phyloP scores from a whole-genome alignment of 352 stramenopile species.

The Phytophthora cactorum region DNA sequence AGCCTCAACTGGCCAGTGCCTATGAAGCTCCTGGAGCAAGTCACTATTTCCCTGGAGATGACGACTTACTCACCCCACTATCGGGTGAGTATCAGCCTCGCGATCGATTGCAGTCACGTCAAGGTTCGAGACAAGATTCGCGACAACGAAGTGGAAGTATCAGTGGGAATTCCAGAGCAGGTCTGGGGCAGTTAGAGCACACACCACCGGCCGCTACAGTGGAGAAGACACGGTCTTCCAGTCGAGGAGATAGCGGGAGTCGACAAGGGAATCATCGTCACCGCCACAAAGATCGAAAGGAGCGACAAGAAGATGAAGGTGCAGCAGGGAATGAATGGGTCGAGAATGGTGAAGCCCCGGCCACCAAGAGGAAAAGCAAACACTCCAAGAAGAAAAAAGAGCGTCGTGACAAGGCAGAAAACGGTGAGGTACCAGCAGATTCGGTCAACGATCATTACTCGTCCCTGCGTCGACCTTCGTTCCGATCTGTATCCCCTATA shows the following conservation, averaged over 20 bases:
- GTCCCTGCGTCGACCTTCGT: conserved; percentile 27
- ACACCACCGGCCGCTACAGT: conserved; percentile 14
- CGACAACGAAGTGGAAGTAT: conserved; percentile 29
- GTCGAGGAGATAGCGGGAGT: conserved; percentile 33
- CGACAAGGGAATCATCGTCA: conserved; percentile 34
- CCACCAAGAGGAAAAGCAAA: conserved; percentile 53
- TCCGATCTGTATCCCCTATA: conserved; percentile 28
- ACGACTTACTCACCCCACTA: conserved; percentile 49
- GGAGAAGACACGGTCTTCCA: conserved; percentile 25
- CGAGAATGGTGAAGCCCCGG: conserved; percentile 6
- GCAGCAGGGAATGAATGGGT: conserved; percentile 20
- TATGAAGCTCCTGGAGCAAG: conserved; percentile 30
- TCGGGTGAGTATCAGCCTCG: conserved; percentile 65
- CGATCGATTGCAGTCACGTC: conserved; percentile 78
- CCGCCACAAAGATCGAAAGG: conserved; percentile 36
- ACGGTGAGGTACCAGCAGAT: conserved; percentile 10
- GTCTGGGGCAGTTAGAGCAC: conserved; percentile 58
- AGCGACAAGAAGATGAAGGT: conserved; percentile 37
- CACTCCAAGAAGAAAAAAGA: conserved; percentile 70
- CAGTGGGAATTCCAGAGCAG: conserved; percentile 20
- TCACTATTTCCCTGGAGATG: conserved; percentile 34
- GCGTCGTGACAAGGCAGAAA: conserved; percentile 34
- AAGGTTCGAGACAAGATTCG: conserved; percentile 69
- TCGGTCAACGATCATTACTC: conserved; percentile 28
- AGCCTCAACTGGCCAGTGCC: conserved; percentile 31